Percentiles rank a stretch among this genome's conserved stretches.
These are phyloP conservation scores for Ottelia alismoides DNA, from an alignment of 106 monocot species.

Conservation along the genomic window DNA sequence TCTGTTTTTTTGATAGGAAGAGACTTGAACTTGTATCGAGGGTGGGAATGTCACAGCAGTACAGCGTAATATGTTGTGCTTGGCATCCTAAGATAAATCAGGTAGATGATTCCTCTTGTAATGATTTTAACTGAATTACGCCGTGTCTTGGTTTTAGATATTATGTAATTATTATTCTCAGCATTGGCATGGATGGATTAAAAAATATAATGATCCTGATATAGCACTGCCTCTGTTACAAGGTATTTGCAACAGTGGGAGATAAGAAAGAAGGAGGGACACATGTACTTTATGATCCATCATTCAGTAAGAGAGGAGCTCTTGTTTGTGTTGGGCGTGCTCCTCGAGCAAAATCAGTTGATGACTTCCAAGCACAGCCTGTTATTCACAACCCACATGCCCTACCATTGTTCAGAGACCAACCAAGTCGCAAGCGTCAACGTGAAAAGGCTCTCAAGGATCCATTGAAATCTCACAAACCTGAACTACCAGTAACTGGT, in stretches of 20 bases:
- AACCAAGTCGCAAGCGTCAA: constrained; percentile 86
- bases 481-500: constrained; percentile 76
- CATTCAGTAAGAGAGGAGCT: constrained; percentile 84
- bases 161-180: neutral
- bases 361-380: constrained; percentile 76
- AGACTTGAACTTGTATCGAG: constrained; percentile 87
- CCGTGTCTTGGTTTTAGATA: neutral
- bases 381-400: constrained; percentile 96
- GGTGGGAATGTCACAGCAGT: constrained; percentile 71
- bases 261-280: constrained; percentile 95
- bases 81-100: constrained; percentile 95
- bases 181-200: neutral
- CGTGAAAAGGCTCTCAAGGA: constrained; percentile 87
- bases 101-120: constrained; percentile 11
- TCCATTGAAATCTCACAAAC: constrained; percentile 86
- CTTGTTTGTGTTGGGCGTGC: constrained; percentile 90
- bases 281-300: constrained; percentile 91
- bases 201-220: neutral
- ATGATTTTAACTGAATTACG: neutral
- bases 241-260: constrained; percentile 86
- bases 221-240: too few relatives aligned
- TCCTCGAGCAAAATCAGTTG: constrained; percentile 75
- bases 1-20: constrained; percentile 82
- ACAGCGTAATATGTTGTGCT: constrained; percentile 74
- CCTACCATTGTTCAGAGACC: constrained; percentile 84